Conservation (phyloP, 495 filamentous ascomycete species). For the Talaromyces adpressus region DNA sequence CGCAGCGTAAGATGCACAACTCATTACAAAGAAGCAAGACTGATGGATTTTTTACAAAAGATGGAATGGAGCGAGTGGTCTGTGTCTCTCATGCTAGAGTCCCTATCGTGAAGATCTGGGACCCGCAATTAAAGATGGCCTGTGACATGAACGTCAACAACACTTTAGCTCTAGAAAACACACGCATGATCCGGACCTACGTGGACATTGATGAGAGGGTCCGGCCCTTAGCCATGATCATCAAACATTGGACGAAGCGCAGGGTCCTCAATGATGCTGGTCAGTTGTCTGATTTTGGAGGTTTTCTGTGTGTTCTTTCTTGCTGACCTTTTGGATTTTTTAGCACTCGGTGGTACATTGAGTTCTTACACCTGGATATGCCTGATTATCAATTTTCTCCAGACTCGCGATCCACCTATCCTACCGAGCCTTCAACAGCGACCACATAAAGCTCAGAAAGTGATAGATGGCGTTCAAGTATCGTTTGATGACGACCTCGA, state of each 20-base stretch:
- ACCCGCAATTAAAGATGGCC: slow-evolving; percentile 82
- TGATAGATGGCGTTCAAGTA: slow-evolving; percentile 55
- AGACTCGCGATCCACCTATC: slow-evolving; percentile 80
- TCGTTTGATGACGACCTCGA: slow-evolving; percentile 83
- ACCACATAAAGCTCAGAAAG: slow-evolving; percentile 52
- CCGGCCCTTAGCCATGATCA: slow-evolving; percentile 85
- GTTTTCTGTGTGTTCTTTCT: not conserved
- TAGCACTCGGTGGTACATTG: slow-evolving; percentile 86
- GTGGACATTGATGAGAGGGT: slow-evolving; percentile 89
- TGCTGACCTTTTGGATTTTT: not conserved
- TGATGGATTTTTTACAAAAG: slow-evolving; percentile 35
- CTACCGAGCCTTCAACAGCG: slow-evolving; percentile 80
- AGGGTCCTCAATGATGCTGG: slow-evolving; percentile 93
- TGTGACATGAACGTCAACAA: slow-evolving; percentile 99
- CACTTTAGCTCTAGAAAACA: slow-evolving; percentile 88
- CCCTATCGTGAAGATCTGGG: slow-evolving; percentile 98
- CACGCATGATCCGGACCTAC: slow-evolving; percentile 96
- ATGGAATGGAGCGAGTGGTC: slow-evolving; percentile 92
- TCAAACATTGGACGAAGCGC: slow-evolving; percentile 94
- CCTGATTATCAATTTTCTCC: slow-evolving; percentile 94
- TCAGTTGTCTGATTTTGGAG: slow-evolving; percentile 30
- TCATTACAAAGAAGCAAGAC: not conserved
- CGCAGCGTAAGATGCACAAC: slow-evolving; percentile 57
- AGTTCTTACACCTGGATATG: slow-evolving; percentile 99
- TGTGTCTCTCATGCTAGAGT: slow-evolving; percentile 93